Conservation (phyloP, 345 rosid genomes). For the Erucastrum elatum region DNA sequence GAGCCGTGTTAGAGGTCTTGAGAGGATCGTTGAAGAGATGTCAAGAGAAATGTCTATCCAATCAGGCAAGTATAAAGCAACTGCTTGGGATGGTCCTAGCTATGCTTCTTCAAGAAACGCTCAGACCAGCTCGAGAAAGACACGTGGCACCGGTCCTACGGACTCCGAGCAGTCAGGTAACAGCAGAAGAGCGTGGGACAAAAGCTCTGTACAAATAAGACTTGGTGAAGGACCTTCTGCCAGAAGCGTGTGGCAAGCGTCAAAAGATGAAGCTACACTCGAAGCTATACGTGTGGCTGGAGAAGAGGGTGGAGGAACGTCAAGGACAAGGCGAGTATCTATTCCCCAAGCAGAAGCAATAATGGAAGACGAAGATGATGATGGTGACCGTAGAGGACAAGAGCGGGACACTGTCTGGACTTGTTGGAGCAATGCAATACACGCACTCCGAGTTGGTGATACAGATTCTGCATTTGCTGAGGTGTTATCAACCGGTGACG, state of each 20-base stretch:
- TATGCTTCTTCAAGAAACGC: constrained; percentile 66
- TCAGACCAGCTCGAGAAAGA: constrained; percentile 57
- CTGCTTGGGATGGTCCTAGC: constrained; percentile 66
- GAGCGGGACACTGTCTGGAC: constrained; percentile 77
- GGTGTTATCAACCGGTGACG: constrained; percentile 72
- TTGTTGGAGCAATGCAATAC: constrained; percentile 91
- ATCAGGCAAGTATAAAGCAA: constrained; percentile 62
- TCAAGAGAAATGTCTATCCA: constrained; percentile 79
- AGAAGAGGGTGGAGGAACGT: constrained; percentile 59
- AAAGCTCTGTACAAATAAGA: constrained; percentile 67
- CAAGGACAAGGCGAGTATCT: constrained; percentile 52
- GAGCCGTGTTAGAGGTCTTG: constrained; percentile 89
- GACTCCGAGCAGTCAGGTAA: constrained; percentile 58
- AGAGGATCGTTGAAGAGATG: constrained; percentile 91
- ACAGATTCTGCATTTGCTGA: constrained; percentile 87
- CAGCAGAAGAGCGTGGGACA: constrained; percentile 87
- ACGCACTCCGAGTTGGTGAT: constrained; percentile 85
- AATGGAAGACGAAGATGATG: constrained; percentile 40
- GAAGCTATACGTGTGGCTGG: constrained; percentile 98
- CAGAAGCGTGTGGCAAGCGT: constrained; percentile 98
- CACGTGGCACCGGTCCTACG: constrained; percentile 48
- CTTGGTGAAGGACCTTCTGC: constrained; percentile 98
- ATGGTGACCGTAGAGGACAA: constrained; percentile 52
- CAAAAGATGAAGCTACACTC: constrained; percentile 96
- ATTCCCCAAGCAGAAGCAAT: constrained; percentile 76